Evolutionary conservation across 768 basidiomycete species (phyloP), one percentile per base, ranked within the genome.

Genomic region (Plicaturopsis crispa): DNA sequence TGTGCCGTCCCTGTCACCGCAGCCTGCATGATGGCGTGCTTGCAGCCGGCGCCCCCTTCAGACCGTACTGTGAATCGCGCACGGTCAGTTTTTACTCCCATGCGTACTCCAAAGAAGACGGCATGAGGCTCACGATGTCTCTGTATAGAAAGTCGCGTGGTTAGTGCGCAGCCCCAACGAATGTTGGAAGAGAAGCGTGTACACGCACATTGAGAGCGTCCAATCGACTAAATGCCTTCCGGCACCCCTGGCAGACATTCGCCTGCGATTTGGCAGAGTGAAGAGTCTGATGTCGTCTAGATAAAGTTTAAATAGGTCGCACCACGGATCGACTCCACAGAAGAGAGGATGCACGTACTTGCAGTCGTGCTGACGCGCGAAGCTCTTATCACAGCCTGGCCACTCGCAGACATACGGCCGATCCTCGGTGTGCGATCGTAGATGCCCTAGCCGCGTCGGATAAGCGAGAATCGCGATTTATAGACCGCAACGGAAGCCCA

Each of bases 321-420:
- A 35, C 42, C 30, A 41, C 48, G 11, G 44, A 37, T 35, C 33
- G 10, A 34, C 26, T 26, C 26, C 47, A 31, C 23, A 40, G 36
- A 7, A 23, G 18, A 28, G 36, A 47, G 44, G 43, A 33, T 19
- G 30, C 13, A 78, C 84, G 55, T 53, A 86, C 83, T 96, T 96
- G 85, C 91, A 94, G 56, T 97, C 92, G 59, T 97, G 92, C 57
- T 93, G 89, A 32, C 92, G 75, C 36, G 92, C 92, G 56, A 96
- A 94, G 18, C 88, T 84, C 57, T 96, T 97, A 55, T 84, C 85
- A 59, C 92, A 97, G 21, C 90, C 91, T 10, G 88, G 86, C 75
- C 85, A 92, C 42, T 88, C 83, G 58, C 92, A 96, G 43, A 88
- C 77, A 61, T 90, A 97, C 24, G 92, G 92, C 39, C 91, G 72